phyloP scores from a whole-genome alignment of 164 flowering plant genomes.

The Euptelea pleiosperma region DNA sequence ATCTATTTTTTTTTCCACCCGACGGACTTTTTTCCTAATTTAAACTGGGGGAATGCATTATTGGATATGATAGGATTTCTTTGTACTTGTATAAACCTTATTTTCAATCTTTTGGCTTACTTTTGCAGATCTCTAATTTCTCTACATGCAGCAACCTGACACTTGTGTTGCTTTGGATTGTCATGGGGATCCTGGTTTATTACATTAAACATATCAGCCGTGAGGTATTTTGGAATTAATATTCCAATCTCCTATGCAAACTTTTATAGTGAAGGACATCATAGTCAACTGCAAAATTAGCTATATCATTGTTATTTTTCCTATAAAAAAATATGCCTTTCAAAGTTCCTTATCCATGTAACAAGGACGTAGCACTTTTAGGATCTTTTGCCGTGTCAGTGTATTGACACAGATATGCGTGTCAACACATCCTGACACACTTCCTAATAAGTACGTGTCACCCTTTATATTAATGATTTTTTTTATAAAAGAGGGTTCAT shows the following conservation, averaged over 20 bases:
- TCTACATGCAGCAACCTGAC: constrained; percentile 85
- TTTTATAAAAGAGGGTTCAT: too few species aligned
- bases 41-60: background rate
- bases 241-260: too few species aligned
- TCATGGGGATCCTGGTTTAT: constrained; percentile 69
- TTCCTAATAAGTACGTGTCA: too few species aligned
- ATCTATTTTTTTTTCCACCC: background rate
- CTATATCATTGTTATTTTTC: background rate
- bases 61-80: background rate
- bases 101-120: constrained; percentile 2
- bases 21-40: too few species aligned
- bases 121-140: constrained; percentile 73
- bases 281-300: too few species aligned
- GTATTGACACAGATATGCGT: too few species aligned
- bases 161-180: constrained; percentile 75
- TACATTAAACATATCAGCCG: constrained; percentile 70
- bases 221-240: constrained; percentile 48
- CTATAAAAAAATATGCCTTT: background rate
- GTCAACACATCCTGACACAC: too few species aligned
- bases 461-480: too few species aligned
- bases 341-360: background rate
- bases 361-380: too few species aligned
- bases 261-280: background rate
- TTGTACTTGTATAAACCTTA: background rate
- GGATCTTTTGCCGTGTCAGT: too few species aligned